These are phyloP conservation scores for Diospyros kaki DNA, from an alignment of 148 eudicot species.

Conservation along the genomic window DNA sequence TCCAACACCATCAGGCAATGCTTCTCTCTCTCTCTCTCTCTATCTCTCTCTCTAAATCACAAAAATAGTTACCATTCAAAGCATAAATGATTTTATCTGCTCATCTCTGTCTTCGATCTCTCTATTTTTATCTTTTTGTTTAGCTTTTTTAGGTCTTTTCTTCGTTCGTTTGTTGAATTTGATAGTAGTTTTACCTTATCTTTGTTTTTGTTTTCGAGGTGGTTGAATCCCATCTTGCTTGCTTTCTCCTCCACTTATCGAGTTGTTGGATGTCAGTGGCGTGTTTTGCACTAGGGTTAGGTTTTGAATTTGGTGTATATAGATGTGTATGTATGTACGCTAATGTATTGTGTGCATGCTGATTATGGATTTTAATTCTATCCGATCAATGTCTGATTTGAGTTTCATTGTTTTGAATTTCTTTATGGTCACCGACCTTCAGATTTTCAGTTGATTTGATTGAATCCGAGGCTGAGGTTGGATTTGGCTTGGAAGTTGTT, in stretches of 20 bases:
- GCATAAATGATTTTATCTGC: background rate
- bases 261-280: background rate
- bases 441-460: background rate
- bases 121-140: background rate
- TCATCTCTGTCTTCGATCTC: background rate
- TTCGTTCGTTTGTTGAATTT: too few relatives aligned
- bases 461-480: background rate
- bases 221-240: background rate
- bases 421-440: background rate
- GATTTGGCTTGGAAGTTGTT: slow-evolving; percentile 3
- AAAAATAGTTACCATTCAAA: background rate
- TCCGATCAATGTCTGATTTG: background rate
- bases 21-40: slow-evolving; percentile 11
- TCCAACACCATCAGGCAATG: background rate
- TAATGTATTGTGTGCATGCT: background rate
- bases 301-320: background rate
- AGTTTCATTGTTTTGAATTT: background rate
- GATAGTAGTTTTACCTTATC: background rate
- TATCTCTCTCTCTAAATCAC: background rate
- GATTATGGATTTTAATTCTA: background rate
- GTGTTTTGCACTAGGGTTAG: slow-evolving; percentile 2
- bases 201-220: background rate
- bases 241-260: background rate
- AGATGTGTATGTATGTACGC: background rate
- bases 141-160: background rate